These are phyloP conservation scores for Talaromyces sp. DNA, from an alignment of 2,329 filamentous ascomycete genomes.

Conservation along the genomic window DNA sequence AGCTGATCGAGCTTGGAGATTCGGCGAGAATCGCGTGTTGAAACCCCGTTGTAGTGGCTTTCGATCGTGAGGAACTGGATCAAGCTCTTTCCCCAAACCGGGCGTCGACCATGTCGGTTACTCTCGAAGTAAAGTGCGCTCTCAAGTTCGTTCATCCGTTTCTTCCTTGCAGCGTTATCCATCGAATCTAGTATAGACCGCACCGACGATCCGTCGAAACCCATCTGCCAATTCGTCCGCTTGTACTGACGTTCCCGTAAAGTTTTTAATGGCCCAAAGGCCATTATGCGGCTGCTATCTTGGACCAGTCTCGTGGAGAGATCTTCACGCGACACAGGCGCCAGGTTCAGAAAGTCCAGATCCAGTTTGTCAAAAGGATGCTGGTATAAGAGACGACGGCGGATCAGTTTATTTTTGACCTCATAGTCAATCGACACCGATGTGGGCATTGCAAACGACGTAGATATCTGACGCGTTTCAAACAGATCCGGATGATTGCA, in stretches of 20 bases:
- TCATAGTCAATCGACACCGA: conserved; percentile 74
- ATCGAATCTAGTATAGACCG: conserved; percentile 68
- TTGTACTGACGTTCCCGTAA: conserved; percentile 68
- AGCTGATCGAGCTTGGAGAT: conserved; percentile 70
- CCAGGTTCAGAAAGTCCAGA: conserved; percentile 73
- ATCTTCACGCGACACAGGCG: conserved; percentile 67
- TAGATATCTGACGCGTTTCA: conserved; percentile 92
- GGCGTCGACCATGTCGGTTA: conserved; percentile 72
- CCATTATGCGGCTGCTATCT: conserved; percentile 63
- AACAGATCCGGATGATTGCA: conserved; percentile 98
- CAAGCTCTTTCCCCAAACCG: conserved; percentile 77
- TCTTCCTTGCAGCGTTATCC: conserved; percentile 67
- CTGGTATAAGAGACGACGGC: conserved; percentile 61
- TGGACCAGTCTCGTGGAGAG: conserved; percentile 54
- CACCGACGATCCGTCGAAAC: conserved; percentile 64
- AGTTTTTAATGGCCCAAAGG: conserved; percentile 65
- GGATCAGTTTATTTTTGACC: conserved; percentile 67
- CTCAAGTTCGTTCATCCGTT: conserved; percentile 72
- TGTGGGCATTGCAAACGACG: conserved; percentile 85
- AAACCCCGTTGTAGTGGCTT: conserved; percentile 56
- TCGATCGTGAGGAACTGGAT: conserved; percentile 70
- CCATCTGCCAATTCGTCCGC: conserved; percentile 53
- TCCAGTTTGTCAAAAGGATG: conserved; percentile 64
- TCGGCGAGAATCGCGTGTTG: conserved; percentile 59
- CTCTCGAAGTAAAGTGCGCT: conserved; percentile 78